A percentile compares a stretch with the other conserved stretches of the same genome.
Evolutionary conservation across 306 rosid species (phyloP).

Genomic region (Inga laurina): DNA sequence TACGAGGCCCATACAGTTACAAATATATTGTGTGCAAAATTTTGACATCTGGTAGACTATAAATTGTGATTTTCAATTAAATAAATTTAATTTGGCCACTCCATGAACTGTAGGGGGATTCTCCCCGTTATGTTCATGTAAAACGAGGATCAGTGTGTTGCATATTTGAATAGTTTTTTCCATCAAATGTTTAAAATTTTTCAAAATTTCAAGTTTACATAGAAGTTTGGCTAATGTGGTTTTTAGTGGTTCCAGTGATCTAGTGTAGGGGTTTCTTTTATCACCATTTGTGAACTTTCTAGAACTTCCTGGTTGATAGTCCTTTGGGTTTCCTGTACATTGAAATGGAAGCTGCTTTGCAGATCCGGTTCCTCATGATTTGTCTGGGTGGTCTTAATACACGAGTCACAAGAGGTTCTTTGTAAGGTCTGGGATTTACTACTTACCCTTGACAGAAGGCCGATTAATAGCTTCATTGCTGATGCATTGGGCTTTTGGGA

Average conservation of each 20-base stretch:
- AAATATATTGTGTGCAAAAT: background rate
- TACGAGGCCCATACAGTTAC: background rate
- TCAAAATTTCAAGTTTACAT: background rate
- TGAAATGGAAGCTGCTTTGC: background rate
- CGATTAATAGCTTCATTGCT: background rate
- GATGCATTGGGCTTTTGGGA: background rate
- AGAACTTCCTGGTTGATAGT: background rate
- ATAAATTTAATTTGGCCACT: background rate
- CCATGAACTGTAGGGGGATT: background rate
- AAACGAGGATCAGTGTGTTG: background rate
- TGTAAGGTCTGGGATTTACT: background rate
- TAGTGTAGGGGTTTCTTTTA: background rate
- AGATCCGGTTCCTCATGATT: background rate
- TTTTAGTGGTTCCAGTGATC: background rate
- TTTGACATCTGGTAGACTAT: conserved; percentile 8
- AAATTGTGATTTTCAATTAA: background rate
- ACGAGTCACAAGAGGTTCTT: background rate
- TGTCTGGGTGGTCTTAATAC: background rate
- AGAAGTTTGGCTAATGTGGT: background rate
- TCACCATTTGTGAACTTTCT: background rate
- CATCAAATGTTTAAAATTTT: background rate
- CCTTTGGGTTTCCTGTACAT: background rate
- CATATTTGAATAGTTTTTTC: background rate
- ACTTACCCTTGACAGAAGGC: background rate
- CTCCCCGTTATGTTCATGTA: background rate